Evolutionary conservation across 1,284 basidiomycete species (phyloP).

Genomic region (Trichosporon ovoides): DNA sequence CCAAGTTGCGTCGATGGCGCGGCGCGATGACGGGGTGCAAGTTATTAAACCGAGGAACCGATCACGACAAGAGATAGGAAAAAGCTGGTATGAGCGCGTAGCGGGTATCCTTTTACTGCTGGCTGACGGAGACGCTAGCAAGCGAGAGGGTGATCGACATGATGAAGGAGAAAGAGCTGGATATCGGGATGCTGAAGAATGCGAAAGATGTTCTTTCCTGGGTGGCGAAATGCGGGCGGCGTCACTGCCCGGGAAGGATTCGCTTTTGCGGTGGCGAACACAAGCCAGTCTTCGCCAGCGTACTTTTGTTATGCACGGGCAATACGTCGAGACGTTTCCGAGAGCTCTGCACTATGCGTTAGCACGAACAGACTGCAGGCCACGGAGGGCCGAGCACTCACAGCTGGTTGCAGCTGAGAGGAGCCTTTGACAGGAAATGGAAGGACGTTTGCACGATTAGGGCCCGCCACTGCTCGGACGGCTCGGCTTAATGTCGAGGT

Average conservation of each 20-base stretch:
- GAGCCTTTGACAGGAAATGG: neutral
- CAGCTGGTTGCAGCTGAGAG: neutral
- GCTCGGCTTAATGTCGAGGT: neutral
- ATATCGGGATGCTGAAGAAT: constrained; percentile 4
- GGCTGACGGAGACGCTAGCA: neutral
- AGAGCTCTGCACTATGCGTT: neutral
- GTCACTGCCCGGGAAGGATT: neutral
- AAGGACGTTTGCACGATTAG: constrained; percentile 4
- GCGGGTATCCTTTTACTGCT: constrained; percentile 6
- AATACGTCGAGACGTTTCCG: neutral
- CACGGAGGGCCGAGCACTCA: neutral
- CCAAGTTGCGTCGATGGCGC: too few relatives aligned
- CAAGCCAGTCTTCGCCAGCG: neutral
- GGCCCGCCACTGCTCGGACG: constrained; percentile 4
- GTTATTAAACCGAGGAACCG: neutral
- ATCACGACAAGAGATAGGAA: neutral
- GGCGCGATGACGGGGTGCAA: too few relatives aligned
- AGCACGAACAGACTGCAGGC: neutral
- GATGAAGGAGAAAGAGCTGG: neutral
- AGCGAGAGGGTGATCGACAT: neutral
- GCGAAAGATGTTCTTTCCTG: constrained; percentile 3
- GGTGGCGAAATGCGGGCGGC: neutral
- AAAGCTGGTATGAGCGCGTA: neutral
- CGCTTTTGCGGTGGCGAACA: constrained; percentile 5
- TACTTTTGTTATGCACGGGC: neutral